Conservation (phyloP, 257 asterid genomes). For the Euphrasia confusa region DNA sequence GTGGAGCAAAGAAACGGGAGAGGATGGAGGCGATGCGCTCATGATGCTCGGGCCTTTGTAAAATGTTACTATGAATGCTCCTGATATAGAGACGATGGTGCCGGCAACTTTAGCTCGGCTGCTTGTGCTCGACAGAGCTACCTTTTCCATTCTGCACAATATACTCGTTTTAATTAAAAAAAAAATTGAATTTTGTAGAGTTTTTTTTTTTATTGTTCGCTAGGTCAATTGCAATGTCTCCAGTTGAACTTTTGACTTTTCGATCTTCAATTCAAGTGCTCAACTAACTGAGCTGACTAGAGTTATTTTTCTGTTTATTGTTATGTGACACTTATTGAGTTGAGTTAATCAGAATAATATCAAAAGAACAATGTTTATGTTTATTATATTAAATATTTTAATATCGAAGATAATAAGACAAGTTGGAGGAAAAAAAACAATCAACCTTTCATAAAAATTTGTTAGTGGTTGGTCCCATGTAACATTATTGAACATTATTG, state of each 20-base stretch:
- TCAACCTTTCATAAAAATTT: not conserved
- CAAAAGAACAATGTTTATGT: too few relatives aligned
- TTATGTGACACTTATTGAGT: too few relatives aligned
- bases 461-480: not conserved
- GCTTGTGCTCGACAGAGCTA: constrained; percentile 46
- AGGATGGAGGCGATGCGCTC: constrained; percentile 21
- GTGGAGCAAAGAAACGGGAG: constrained; percentile 9
- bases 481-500: constrained; percentile 1
- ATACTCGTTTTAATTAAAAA: too few relatives aligned
- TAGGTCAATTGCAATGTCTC: too few relatives aligned
- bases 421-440: not conserved
- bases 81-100: constrained; percentile 64
- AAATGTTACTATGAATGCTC: constrained; percentile 79
- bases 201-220: too few relatives aligned
- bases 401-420: not conserved
- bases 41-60: constrained; percentile 66
- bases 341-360: too few relatives aligned
- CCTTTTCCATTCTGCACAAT: constrained; percentile 66
- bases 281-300: too few relatives aligned
- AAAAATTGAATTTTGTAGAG: too few relatives aligned
- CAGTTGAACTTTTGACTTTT: too few relatives aligned
- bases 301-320: too few relatives aligned
- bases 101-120: constrained; percentile 71
- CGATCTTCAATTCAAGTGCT: too few relatives aligned
- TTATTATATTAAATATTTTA: too few relatives aligned